phyloP scores from a whole-genome alignment of 1,284 basidiomycete species.

The Ceratorhiza oryzae-sativae region DNA sequence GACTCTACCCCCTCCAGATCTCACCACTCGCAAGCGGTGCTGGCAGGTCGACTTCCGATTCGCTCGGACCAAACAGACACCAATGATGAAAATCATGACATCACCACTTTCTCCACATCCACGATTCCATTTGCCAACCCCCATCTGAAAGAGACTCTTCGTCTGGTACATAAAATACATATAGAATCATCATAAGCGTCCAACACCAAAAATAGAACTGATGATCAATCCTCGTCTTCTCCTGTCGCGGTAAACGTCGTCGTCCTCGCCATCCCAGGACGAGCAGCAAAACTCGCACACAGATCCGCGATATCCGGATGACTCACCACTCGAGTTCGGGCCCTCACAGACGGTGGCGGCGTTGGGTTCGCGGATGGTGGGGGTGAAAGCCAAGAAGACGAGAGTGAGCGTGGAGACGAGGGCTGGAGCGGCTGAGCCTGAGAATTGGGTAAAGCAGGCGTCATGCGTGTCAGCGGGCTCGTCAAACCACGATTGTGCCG shows the following conservation, averaged over 20 bases:
- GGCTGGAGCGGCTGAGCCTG: neutral
- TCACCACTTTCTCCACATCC: neutral
- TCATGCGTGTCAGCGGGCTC: slow-evolving; percentile 26
- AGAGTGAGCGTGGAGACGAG: neutral
- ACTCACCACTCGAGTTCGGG: slow-evolving; percentile 21
- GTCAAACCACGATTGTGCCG: slow-evolving; percentile 31
- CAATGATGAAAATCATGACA: neutral
- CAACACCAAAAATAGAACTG: neutral
- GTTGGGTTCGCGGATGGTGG: slow-evolving; percentile 12
- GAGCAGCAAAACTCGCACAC: slow-evolving; percentile 30
- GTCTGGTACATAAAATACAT: slow-evolving; percentile 19
- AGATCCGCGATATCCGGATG: slow-evolving; percentile 35
- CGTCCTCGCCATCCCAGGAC: slow-evolving; percentile 28
- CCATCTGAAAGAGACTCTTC: neutral
- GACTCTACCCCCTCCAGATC: neutral
- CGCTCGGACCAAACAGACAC: neutral
- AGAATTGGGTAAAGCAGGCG: neutral
- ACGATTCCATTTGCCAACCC: neutral
- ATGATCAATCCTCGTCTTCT: neutral
- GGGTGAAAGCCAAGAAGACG: neutral
- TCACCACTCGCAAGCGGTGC: neutral
- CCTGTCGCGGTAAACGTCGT: slow-evolving; percentile 25
- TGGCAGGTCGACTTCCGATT: too few species aligned
- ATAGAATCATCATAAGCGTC: neutral
- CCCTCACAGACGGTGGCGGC: slow-evolving; percentile 16